phyloP scores from a whole-genome alignment of 2,329 filamentous ascomycete genomes.

The Fusarium sp. region DNA sequence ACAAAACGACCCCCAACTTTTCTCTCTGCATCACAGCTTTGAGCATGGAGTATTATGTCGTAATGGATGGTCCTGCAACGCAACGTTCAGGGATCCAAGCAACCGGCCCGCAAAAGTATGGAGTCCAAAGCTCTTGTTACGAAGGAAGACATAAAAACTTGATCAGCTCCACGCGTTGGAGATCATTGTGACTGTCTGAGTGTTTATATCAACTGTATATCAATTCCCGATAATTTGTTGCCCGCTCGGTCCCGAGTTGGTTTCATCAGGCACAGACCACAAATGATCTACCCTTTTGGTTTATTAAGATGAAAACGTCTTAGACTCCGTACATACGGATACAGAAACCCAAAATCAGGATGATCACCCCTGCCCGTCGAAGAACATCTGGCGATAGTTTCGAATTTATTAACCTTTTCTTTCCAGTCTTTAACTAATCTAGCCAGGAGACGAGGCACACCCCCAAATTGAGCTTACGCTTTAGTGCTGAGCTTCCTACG shows the following conservation, averaged over 20 bases:
- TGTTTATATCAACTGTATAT: too few relatives aligned
- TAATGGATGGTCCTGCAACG: not conserved
- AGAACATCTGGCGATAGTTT: constrained; percentile 7
- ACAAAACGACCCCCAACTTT: constrained; percentile 3
- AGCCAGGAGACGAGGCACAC: too few relatives aligned
- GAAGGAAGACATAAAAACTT: too few relatives aligned
- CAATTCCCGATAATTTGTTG: too few relatives aligned
- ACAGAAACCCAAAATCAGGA: not conserved
- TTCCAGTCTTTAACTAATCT: not conserved
- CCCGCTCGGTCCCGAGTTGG: not conserved
- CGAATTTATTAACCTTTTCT: not conserved
- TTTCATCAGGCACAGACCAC: not conserved
- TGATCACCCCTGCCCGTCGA: not conserved
- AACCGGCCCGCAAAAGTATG: too few relatives aligned
- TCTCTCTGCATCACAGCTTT: constrained; percentile 8
- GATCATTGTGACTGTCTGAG: too few relatives aligned
- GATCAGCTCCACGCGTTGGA: fast-evolving
- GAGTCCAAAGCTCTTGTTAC: too few relatives aligned
- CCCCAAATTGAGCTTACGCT: too few relatives aligned
- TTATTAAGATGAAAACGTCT: not conserved
- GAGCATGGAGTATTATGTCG: not conserved
- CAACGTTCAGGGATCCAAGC: not conserved
- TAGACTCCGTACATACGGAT: not conserved
- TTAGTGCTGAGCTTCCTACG: constrained; percentile 8
- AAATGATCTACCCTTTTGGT: not conserved